Evolutionary conservation across 179 eudicot genomes (phyloP), one percentile per base, ranked within the genome.

Genomic region (Gypsophila paniculata): DNA sequence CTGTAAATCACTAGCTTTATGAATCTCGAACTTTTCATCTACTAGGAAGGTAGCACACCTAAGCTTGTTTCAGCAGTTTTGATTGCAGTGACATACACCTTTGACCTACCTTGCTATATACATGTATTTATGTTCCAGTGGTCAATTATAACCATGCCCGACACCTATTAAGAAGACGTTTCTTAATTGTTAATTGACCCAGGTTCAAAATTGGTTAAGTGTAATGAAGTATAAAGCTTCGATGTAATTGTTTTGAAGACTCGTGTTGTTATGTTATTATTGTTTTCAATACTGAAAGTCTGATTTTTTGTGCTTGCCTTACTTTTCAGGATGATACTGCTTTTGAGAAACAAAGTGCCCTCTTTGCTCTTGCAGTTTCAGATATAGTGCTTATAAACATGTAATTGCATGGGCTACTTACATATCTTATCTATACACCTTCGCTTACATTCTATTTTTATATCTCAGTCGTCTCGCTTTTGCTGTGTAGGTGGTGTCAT

Each of bases 401-500:
- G 82, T 79, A 75, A 75, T 70, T 42, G 61, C n/a, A 19, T 21
- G 62, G 53, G 34, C 15, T 70, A 8, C 53, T 8, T 58, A 9
- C 58, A 2, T 71, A 62, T 67, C 52, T 68, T 5, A 6, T 65
- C 54, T 23, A 21, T 22, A 19, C 54, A 44, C 32, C 32, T 61
- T 23, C 17, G 8, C 52, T 39, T 22, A n/a, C 29, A n/a, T 44
- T 0, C 6, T 48, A 6, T 18, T 44, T 65, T 42, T 23, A 2
- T 39, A 21, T 42, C 54, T 12, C 25, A 42, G 54, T 10, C 44
- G 26, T 42, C 18, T 3, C 5, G 44, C 12, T 65, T 38, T 6
- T 46, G 52, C 2, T 13, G 23, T 55, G 76, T 86, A 94, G 99
- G 99, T 94, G 99, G 99, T 94, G 99, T 84, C 99, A 94, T 87